Percentiles rank a stretch among this genome's conserved stretches.
phyloP scores from a whole-genome alignment of 2,329 filamentous ascomycete species.

The Monilinia fructigena region DNA sequence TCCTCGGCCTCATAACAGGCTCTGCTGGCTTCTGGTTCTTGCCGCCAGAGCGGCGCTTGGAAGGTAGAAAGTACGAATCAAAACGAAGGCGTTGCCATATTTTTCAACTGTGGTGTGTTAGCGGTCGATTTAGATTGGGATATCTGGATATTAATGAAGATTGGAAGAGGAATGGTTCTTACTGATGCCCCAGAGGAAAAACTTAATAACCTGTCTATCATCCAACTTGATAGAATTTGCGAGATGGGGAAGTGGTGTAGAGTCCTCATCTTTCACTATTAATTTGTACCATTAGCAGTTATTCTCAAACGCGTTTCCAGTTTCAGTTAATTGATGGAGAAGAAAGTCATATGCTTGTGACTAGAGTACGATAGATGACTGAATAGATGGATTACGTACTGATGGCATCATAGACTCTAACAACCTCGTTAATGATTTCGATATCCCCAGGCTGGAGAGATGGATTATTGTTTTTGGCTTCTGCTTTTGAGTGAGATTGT shows the following conservation, averaged over 20 bases:
- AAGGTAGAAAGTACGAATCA: not conserved
- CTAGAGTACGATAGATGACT: not conserved
- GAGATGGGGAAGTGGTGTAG: not conserved
- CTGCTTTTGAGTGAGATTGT: not conserved
- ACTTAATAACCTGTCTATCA: conserved; percentile 9
- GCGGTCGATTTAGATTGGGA: not conserved
- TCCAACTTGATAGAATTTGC: not conserved
- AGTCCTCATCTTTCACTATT: not conserved
- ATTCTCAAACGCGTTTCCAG: not conserved
- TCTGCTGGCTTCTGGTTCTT: not conserved
- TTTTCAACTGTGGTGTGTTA: not conserved
- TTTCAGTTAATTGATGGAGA: not conserved
- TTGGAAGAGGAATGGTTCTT: not conserved
- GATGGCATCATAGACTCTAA: conserved; percentile 6
- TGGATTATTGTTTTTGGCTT: conserved; percentile 4
- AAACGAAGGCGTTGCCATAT: not conserved
- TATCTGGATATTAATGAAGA: too few relatives aligned
- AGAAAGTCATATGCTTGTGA: not conserved
- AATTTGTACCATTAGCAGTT: not conserved
- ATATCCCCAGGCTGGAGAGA: not conserved
- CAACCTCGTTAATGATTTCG: conserved; percentile 2
- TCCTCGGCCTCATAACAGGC: not conserved
- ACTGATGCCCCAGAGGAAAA: not conserved
- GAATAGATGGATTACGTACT: not conserved
- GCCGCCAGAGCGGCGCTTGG: not conserved